phyloP scores from a whole-genome alignment of 1,284 basidiomycete species.

The Ceratobasidium papillatum region DNA sequence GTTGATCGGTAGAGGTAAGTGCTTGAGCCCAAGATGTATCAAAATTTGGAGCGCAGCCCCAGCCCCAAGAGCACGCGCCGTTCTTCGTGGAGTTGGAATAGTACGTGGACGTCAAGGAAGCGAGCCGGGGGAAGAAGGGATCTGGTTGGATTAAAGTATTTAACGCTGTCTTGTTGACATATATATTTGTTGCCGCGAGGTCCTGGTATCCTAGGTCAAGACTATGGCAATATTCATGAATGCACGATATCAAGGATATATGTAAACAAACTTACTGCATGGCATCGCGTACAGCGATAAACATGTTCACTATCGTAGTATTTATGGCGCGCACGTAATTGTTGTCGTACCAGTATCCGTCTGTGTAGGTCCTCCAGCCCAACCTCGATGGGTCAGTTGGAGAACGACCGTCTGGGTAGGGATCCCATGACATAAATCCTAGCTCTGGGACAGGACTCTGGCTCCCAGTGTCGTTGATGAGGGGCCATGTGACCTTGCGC shows the following conservation, averaged over 20 bases:
- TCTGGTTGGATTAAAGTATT: not conserved
- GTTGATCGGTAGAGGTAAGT: not conserved
- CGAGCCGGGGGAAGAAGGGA: not conserved
- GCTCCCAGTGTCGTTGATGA: not conserved
- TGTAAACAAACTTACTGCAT: not conserved
- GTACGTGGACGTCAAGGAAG: not conserved
- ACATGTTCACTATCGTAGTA: not conserved
- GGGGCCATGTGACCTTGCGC: not conserved
- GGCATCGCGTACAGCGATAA: not conserved
- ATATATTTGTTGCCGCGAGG: not conserved
- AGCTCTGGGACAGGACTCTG: not conserved
- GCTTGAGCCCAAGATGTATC: conserved; percentile 5
- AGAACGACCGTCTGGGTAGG: not conserved
- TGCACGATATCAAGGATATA: no score
- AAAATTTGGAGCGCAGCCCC: not conserved
- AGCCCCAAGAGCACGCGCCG: not conserved
- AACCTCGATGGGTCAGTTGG: not conserved
- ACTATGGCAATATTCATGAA: no score
- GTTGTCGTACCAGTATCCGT: not conserved
- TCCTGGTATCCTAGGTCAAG: not conserved
- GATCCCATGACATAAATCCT: not conserved
- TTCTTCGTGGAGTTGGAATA: not conserved
- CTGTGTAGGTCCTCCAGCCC: not conserved
- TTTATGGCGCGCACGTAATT: not conserved
- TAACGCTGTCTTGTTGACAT: not conserved